A percentile compares a stretch with the other conserved stretches of the same genome.
Conservation (phyloP, 768 basidiomycete species). For the Suillus occidentalis region DNA sequence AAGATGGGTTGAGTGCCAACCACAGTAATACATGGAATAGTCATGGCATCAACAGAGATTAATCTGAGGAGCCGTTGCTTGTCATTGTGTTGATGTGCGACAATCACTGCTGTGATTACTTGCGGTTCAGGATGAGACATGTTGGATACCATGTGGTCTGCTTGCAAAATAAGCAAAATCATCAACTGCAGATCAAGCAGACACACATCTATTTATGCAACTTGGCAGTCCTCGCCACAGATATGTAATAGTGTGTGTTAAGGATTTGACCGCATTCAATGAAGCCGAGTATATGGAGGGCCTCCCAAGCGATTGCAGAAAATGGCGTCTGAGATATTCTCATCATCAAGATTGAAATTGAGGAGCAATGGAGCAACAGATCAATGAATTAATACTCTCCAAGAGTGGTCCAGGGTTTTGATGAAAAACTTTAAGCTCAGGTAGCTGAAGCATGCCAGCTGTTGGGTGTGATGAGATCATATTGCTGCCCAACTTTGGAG, state of each 20-base stretch:
- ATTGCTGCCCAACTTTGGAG: too few species aligned
- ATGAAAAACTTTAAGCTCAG: too few species aligned
- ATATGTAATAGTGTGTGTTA: slow-evolving; percentile 18
- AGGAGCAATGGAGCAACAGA: too few species aligned
- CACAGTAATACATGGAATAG: too few species aligned
- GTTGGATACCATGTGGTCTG: slow-evolving; percentile 10
- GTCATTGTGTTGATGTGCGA: slow-evolving; percentile 29
- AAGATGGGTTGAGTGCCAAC: slow-evolving; percentile 27
- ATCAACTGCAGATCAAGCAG: slow-evolving; percentile 14
- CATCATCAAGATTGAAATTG: too few species aligned
- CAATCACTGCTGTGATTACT: slow-evolving; percentile 33
- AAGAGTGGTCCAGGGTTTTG: too few species aligned
- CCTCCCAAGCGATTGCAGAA: slow-evolving; percentile 25
- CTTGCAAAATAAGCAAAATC: slow-evolving; percentile 7
- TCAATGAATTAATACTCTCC: too few species aligned
- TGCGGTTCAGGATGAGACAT: slow-evolving; percentile 24
- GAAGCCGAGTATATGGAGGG: slow-evolving; percentile 26
- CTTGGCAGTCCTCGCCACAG: too few species aligned
- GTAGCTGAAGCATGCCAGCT: too few species aligned
- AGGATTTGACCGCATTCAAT: slow-evolving; percentile 15
- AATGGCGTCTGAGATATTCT: slow-evolving; percentile 14
- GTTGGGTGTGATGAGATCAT: too few species aligned
- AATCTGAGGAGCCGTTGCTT: slow-evolving; percentile 11
- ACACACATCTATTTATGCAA: slow-evolving; percentile 29
- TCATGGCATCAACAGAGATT: slow-evolving; percentile 26